Conservation (phyloP, 2,329 filamentous ascomycete species). For the Dothistroma pini region DNA sequence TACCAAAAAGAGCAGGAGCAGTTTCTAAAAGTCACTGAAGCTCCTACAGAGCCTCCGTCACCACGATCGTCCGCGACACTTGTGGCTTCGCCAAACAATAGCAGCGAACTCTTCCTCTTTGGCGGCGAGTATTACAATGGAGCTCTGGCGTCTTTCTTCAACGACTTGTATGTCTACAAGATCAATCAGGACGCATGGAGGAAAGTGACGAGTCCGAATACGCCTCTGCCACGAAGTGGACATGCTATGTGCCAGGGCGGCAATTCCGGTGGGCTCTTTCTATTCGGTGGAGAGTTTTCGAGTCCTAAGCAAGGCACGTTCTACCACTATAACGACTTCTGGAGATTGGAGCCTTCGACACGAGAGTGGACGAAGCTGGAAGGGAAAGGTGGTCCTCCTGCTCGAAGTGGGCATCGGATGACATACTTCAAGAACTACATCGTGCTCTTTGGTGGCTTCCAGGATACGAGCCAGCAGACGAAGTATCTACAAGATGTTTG, state of each 20-base stretch:
- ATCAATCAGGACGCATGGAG: constrained; percentile 88
- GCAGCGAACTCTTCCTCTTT: constrained; percentile 84
- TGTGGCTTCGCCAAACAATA: constrained; percentile 78
- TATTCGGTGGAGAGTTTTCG: constrained; percentile 96
- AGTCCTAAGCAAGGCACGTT: constrained; percentile 97
- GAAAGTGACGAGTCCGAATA: constrained; percentile 84
- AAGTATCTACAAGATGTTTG: constrained; percentile 92
- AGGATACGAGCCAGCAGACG: constrained; percentile 92
- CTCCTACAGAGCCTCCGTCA: constrained; percentile 66
- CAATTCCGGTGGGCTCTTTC: constrained; percentile 78
- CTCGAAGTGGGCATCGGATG: constrained; percentile 76
- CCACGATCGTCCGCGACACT: constrained; percentile 77
- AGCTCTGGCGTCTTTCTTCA: constrained; percentile 69
- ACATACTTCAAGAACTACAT: constrained; percentile 97
- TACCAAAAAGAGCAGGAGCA: constrained; percentile 89
- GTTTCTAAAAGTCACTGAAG: constrained; percentile 90
- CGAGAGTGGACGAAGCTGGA: constrained; percentile 93
- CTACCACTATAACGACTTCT: constrained; percentile 99
- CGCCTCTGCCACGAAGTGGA: constrained; percentile 81
- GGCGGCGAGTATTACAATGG: constrained; percentile 97
- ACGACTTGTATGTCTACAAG: constrained; percentile 65
- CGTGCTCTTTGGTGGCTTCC: constrained; percentile 91
- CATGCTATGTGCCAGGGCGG: constrained; percentile 93
- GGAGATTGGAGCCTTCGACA: constrained; percentile 77
- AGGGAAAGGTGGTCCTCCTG: constrained; percentile 71